Evolutionary conservation across 2,329 filamentous ascomycete species (phyloP).

Genomic region (Bipolaris cookei): DNA sequence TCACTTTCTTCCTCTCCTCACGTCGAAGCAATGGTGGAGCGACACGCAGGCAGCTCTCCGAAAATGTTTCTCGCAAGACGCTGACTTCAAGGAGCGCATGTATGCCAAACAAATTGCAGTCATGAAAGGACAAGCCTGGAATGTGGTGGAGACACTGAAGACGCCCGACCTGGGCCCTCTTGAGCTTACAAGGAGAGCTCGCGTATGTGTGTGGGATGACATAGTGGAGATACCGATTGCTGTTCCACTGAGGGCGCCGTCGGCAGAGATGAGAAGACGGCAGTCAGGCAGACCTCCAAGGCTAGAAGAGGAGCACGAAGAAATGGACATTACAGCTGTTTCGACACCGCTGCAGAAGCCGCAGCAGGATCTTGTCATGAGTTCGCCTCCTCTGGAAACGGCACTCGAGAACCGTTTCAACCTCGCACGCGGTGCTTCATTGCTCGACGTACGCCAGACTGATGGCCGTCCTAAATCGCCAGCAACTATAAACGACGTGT

Average conservation of each 20-base stretch:
- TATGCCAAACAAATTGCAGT: constrained; percentile 98
- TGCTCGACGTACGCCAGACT: constrained; percentile 46
- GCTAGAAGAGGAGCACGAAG: constrained; percentile 68
- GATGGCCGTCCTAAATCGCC: constrained; percentile 39
- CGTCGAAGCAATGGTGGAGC: constrained; percentile 95
- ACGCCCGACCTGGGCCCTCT: constrained; percentile 89
- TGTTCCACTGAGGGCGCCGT: constrained; percentile 84
- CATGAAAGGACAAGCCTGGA: constrained; percentile 99
- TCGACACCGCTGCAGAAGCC: constrained; percentile 61
- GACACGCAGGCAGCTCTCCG: constrained; percentile 89
- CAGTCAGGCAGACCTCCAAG: constrained; percentile 45
- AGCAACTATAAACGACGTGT: constrained; percentile 43
- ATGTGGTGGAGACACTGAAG: constrained; percentile 97
- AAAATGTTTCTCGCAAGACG: constrained; percentile 86
- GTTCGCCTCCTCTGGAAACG: constrained; percentile 59
- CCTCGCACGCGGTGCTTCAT: constrained; percentile 54
- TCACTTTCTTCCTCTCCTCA: constrained; percentile 94
- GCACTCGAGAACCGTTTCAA: constrained; percentile 56
- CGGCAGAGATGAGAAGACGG: constrained; percentile 79
- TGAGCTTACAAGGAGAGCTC: constrained; percentile 85
- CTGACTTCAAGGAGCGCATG: constrained; percentile 98
- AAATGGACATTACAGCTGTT: constrained; percentile 85
- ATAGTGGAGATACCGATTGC: constrained; percentile 94
- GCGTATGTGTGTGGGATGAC: constrained; percentile 98
- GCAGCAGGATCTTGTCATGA: constrained; percentile 72